Evolutionary conservation across 1,139 yeast genomes (phyloP).

Genomic region (Nakaseomyces bracarensis): DNA sequence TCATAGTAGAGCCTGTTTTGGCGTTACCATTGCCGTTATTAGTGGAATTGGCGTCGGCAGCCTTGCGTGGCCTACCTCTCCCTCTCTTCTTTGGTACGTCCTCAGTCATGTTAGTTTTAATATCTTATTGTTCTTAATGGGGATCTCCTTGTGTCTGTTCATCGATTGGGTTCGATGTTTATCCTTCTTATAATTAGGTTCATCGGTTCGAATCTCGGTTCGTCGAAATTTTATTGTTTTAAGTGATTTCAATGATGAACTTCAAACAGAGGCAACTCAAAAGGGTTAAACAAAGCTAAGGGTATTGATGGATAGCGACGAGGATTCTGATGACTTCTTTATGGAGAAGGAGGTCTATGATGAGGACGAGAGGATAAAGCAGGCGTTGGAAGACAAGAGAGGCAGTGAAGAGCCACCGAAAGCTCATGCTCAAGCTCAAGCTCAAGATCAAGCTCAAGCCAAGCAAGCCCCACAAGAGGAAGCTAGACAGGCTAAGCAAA

Average conservation of each 20-base stretch:
- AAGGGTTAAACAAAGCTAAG: no score
- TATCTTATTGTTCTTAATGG: no score
- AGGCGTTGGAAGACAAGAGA: slow-evolving; percentile 2
- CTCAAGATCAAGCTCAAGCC: no score
- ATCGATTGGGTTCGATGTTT: no score
- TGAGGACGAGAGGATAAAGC: slow-evolving; percentile 10
- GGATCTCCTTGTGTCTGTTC: no score
- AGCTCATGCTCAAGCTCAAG: no score
- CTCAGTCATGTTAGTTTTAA: slow-evolving; percentile 4
- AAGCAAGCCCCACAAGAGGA: no score
- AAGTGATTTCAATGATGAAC: no score
- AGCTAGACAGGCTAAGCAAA: background rate
- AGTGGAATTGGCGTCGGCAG: background rate
- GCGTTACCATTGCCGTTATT: background rate
- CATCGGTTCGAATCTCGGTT: slow-evolving; percentile 3
- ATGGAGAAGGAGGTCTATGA: slow-evolving; percentile 7
- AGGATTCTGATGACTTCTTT: slow-evolving; percentile 6
- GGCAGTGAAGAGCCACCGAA: background rate
- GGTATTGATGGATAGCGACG: slow-evolving; percentile 2
- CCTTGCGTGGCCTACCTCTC: slow-evolving; percentile 13
- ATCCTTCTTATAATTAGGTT: no score
- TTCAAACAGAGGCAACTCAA: no score
- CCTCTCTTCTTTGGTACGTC: slow-evolving; percentile 9
- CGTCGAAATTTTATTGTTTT: background rate
- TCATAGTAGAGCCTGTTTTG: background rate